Evolutionary conservation across 805 yeast genomes (phyloP), one percentile per base, ranked within the genome.

Genomic region (Pichia gijzeniarum): DNA sequence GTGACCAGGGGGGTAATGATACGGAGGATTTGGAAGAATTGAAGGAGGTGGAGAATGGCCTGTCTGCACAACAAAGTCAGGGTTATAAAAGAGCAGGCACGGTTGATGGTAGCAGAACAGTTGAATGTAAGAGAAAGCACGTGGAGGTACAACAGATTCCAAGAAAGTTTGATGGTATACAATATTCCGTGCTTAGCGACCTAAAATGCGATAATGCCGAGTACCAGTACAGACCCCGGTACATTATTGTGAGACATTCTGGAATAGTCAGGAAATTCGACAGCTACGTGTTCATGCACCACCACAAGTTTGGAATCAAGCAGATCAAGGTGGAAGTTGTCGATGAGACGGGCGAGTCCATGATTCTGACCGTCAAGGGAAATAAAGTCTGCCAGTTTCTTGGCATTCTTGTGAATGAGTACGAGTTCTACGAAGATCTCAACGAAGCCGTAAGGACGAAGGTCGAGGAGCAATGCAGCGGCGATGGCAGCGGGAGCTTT

Each of bases 271-370:
- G n/a, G 1, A 17, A 18, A 12, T 25, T 14, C 8, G 18, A 32
- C 16, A 39, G 34, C 13, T 47, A 43, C 21, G 33, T 47, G 14
- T 47, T 39, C 17, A 14, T 21, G 10, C 19, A 7, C 16, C 13
- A 41, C 7, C 7, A 25, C 4, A 14, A 20, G 22, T 34, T 39
- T 5, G 17, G 36, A 18, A 20, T 38, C 3, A 47, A 39, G 17
- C 32, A 40, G 20, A 27, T 47, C 12, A 45, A 41, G 32, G 5
- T 49, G 8, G 28, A 27, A 19, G 34, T 49, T 1, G 10, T 17
- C 5, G 53, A 49, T 34, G 44, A 47, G 10, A 22, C 20, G 4
- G 27, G 21, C 2, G 18, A 47, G 35, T 16, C 8, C 2, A 16
- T 47, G 3, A 10, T 41, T 3, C 4, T 49, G 8, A 21, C 25